Evolutionary conservation across 75 land plant species (phyloP).

Genomic region (Pinus taeda): DNA sequence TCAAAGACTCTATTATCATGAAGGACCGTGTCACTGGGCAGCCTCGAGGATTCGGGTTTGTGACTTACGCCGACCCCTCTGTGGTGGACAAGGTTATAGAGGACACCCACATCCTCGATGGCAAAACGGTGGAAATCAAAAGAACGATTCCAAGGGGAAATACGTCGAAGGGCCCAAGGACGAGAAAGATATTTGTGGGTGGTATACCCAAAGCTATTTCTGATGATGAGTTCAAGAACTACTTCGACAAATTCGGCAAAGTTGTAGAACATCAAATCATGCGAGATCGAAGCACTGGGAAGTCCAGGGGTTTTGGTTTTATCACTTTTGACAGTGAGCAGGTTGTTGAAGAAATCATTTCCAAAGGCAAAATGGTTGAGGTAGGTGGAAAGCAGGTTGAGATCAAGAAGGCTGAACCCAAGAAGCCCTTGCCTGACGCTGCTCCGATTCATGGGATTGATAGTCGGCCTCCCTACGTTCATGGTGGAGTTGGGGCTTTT

Average conservation of each 20-base stretch:
- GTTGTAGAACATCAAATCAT: conserved; percentile 76
- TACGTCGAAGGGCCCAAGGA: no score
- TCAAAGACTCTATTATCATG: no score
- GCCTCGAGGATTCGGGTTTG: no score
- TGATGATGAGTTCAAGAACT: conserved; percentile 68
- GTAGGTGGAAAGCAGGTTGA: conserved; percentile 86
- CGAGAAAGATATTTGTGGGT: no score
- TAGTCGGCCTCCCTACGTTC: conserved; percentile 17
- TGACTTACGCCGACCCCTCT: no score
- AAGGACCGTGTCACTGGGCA: no score
- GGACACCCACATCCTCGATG: no score
- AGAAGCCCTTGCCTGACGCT: conserved; percentile 37
- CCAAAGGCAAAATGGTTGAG: conserved; percentile 58
- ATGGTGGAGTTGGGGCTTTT: conserved; percentile 23
- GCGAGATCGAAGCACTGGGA: conserved; percentile 70
- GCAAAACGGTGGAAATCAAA: no score
- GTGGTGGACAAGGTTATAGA: no score
- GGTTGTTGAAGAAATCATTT: conserved; percentile 52
- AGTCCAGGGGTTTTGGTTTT: conserved; percentile 86
- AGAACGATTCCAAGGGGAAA: no score
- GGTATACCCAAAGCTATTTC: no score
- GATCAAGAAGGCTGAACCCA: conserved; percentile 76
- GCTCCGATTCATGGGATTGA: conserved; percentile 12
- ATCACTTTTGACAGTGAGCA: conserved; percentile 78
- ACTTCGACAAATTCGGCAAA: conserved; percentile 61